Conservation (phyloP, 1,139 yeast species). For the Scheffersomyces titani region DNA sequence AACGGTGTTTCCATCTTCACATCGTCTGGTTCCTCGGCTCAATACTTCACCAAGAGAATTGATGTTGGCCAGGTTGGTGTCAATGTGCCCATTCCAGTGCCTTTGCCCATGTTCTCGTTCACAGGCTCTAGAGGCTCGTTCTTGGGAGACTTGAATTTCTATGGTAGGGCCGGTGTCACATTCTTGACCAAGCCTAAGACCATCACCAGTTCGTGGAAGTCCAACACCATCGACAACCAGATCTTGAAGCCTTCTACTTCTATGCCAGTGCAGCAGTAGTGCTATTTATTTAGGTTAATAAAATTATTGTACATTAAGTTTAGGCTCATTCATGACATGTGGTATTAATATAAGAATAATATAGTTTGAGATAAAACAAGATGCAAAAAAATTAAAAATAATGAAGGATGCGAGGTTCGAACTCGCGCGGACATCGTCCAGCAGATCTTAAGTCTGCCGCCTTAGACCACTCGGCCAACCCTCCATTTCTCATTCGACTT, state of each 20-base stretch:
- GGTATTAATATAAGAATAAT: too few relatives aligned
- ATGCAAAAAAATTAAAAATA: slow-evolving; percentile 27
- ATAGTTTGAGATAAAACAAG: too few relatives aligned
- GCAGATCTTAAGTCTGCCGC: slow-evolving; percentile 58
- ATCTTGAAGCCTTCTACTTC: slow-evolving; percentile 55
- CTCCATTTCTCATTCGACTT: slow-evolving; percentile 26
- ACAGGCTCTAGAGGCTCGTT: slow-evolving; percentile 79
- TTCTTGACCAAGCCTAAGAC: slow-evolving; percentile 80
- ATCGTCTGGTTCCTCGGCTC: slow-evolving; percentile 66
- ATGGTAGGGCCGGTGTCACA: slow-evolving; percentile 73
- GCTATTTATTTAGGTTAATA: slow-evolving; percentile 1
- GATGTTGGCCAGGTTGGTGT: slow-evolving; percentile 81
- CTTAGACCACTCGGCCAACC: slow-evolving; percentile 60
- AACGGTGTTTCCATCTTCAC: slow-evolving; percentile 77
- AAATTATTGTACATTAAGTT: background rate
- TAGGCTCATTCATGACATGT: background rate
- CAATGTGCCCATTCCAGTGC: slow-evolving; percentile 84
- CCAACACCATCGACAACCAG: slow-evolving; percentile 52
- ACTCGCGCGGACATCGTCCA: slow-evolving; percentile 76
- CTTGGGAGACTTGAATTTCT: slow-evolving; percentile 78
- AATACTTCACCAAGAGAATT: slow-evolving; percentile 68
- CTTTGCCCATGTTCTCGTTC: slow-evolving; percentile 80
- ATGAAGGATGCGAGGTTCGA: slow-evolving; percentile 85
- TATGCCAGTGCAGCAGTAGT: slow-evolving; percentile 62
- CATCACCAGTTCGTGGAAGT: slow-evolving; percentile 69